phyloP scores from a whole-genome alignment of 164 flowering plant species.

The Piper longum region DNA sequence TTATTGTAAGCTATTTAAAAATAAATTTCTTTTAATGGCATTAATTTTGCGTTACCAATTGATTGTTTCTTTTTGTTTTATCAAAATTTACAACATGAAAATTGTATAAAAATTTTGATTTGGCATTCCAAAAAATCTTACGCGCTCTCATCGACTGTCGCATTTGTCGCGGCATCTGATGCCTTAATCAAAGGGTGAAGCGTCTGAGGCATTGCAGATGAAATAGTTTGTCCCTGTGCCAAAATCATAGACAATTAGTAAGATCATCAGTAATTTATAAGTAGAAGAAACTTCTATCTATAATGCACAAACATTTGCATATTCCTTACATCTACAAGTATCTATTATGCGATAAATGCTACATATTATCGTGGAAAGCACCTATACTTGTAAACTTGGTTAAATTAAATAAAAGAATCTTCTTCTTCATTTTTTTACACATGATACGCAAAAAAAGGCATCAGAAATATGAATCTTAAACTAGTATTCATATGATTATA shows the following conservation, averaged over 20 bases:
- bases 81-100: background rate
- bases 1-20: background rate
- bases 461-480: no score
- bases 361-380: background rate
- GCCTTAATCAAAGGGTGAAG: slow-evolving; percentile 24
- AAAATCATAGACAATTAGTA: background rate
- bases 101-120: background rate
- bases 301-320: no score
- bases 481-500: no score
- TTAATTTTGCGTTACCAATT: no score
- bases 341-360: background rate
- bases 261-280: background rate
- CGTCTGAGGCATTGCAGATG: slow-evolving; percentile 14
- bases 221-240: slow-evolving; percentile 39
- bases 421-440: no score
- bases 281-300: no score
- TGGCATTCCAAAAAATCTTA: background rate
- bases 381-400: background rate
- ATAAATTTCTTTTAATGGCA: no score
- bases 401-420: background rate
- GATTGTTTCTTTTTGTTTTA: background rate
- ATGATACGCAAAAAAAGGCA: no score
- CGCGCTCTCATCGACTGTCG: slow-evolving; percentile 17
- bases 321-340: background rate
- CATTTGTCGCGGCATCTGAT: slow-evolving; percentile 23